Evolutionary conservation across 495 filamentous ascomycete genomes (phyloP), one percentile per base, ranked within the genome.

Genomic region (Hypoxylon intermedium): DNA sequence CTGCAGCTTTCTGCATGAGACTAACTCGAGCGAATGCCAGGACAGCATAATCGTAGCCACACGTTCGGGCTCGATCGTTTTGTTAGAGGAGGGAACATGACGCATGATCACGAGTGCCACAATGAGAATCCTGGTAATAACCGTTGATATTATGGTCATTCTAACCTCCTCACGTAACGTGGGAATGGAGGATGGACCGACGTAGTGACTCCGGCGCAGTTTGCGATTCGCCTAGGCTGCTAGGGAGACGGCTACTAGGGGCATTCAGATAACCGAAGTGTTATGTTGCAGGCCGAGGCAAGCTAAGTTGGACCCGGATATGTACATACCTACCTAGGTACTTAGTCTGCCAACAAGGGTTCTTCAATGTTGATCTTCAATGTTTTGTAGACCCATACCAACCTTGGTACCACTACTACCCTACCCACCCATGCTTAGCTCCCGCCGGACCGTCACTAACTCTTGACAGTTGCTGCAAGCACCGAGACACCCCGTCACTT

Each of bases 21-120:
- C 56, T 30, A 73, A 51, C 24, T 67, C 63, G 26, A 74, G 63
- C 5, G 48, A 55, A 1, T 75, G 57, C 67, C 62, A 67, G 33
- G 63, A 63, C 30, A 70, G 38, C 63, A 72, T 53, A 20, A 51
- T 60, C 45, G 23, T 60, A 47, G 63, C 68, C 59, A 46, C 49
- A 50, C 48, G 49, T 33, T 63, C 54, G 21, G 65, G 65, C 42
- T 38, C 45, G 37, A 41, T 60, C 5, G 38, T 1, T 9, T 51
- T 38, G 12, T 5, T 52, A 21, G 40, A n/a, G 47, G 55, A 15
- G 36, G 13, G 18, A 12, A 12, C 53, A 60, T 65, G 26, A 16
- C 42, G 57, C 57, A 60, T 60, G 36, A 24, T 23, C 21, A 33
- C 30, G 20, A 30, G 49, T 26, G 26, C 33, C 19, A 42, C 24